Evolutionary conservation across 495 filamentous ascomycete species (phyloP).

Genomic region (Xylaria longipes): DNA sequence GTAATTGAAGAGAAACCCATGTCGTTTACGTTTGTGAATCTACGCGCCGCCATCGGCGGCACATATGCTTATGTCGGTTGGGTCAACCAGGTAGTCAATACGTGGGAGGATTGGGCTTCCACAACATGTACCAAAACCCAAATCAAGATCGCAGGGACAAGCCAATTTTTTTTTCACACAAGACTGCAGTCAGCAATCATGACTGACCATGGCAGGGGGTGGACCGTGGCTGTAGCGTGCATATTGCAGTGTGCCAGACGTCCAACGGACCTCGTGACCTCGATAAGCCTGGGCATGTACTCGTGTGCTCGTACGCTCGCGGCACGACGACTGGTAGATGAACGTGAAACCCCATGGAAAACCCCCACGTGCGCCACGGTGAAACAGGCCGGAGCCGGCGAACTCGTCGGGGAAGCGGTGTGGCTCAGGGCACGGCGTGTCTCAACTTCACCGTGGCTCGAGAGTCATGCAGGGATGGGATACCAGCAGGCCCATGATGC

Average conservation of each 20-base stretch:
- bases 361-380: constrained; percentile 27
- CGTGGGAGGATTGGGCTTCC: constrained; percentile 22
- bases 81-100: neutral
- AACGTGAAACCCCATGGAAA: constrained; percentile 11
- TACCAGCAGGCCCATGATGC: neutral
- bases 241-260: constrained; percentile 23
- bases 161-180: neutral
- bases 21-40: neutral
- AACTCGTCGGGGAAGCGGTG: constrained; percentile 24
- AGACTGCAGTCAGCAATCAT: constrained; percentile 16
- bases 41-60: constrained; percentile 20
- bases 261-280: constrained; percentile 27
- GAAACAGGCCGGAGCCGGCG: constrained; percentile 27
- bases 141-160: constrained; percentile 17
- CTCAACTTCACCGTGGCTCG: constrained; percentile 3
- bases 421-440: neutral
- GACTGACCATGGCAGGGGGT: neutral
- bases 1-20: neutral
- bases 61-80: constrained; percentile 1
- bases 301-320: constrained; percentile 6
- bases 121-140: constrained; percentile 14
- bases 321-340: neutral
- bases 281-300: constrained; percentile 6
- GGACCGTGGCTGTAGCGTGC: constrained; percentile 14
- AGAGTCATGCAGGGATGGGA: neutral